Evolutionary conservation across 306 rosid species (phyloP), one percentile per base, ranked within the genome.

Genomic region (Trifolium fragiferum): DNA sequence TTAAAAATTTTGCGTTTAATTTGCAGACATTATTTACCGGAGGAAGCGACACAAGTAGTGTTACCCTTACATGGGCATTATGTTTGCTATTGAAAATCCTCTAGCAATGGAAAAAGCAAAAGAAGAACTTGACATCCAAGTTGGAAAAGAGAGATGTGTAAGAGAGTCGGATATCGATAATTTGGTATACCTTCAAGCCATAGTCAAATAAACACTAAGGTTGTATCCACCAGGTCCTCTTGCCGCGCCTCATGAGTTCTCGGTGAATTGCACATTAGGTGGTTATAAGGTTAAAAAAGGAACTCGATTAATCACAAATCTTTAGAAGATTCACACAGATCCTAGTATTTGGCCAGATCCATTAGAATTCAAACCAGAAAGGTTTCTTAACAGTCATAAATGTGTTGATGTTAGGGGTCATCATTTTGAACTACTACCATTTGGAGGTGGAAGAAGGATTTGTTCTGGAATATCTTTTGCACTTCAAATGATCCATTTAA

Each of bases 381-480:
- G n/a, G 5, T 43, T 43, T 43, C 15, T 43, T 11, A 43, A 14
- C 3, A 43, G 15, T 0, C 49, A 43, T 43, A 43, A 43, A 43
- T 14, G 12, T 43, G 0, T 43, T 43, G 49, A 43, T 11, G 15
- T 43, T 43, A 43, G 49, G 6, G 49, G 49, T 43, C 6, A 43
- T 11, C 49, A 43, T 43, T 43, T 43, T 43, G 49, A 43, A 5
- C 49, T 43, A 43, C 11, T 43, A 43, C 49, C 49, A 43, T 43
- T 43, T 43, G 49, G 49, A 11, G 49, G 49, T 10, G 49, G 49
- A 0, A 43, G 49, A 43, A 43, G 49, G 5, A 43, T 43, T 0
- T 78, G 82, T 43, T 53, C 74, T 8, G 80, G 80, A 40, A 50
- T 76, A 27, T 66, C 74, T 0, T 55, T 76, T 18, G 68, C 37